Evolutionary conservation across 441 rosid genomes (phyloP).

Genomic region (Geranium incanum): DNA sequence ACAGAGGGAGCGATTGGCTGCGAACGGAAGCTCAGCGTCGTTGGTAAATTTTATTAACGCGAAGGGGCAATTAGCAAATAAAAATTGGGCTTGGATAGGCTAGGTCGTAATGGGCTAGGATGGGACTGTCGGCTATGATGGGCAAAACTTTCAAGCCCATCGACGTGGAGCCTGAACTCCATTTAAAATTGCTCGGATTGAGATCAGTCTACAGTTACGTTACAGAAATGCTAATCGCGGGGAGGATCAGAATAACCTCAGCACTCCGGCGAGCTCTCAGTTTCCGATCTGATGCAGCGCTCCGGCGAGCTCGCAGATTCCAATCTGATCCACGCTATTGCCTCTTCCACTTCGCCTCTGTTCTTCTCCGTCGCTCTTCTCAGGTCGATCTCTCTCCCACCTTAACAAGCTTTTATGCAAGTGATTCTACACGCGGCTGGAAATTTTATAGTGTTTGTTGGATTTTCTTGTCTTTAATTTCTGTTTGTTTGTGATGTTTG

Average conservation of each 20-base stretch:
- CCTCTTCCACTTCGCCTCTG: constrained; percentile 40
- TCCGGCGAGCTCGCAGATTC: constrained; percentile 7
- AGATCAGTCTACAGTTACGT: neutral
- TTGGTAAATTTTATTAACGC: no score
- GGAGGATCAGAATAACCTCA: neutral
- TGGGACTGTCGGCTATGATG: neutral
- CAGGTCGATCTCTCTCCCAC: constrained; percentile 25
- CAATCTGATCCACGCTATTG: constrained; percentile 35
- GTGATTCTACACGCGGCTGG: neutral
- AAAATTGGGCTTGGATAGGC: neutral
- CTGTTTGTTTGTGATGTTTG: neutral
- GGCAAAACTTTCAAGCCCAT: neutral
- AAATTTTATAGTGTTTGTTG: neutral
- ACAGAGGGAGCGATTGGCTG: no score
- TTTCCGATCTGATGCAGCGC: constrained; percentile 67
- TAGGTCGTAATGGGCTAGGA: neutral
- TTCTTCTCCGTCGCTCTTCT: constrained; percentile 63
- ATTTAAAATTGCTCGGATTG: neutral
- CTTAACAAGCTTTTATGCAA: neutral
- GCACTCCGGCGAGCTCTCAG: constrained; percentile 17
- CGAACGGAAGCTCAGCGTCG: no score
- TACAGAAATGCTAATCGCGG: neutral
- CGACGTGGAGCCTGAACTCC: neutral
- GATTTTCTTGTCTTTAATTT: neutral
- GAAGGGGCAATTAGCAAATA: no score